Percentiles rank a stretch among this genome's conserved stretches.
These are phyloP conservation scores for Rhodofomes roseus DNA, from an alignment of 1,284 basidiomycete species.

Conservation along the genomic window DNA sequence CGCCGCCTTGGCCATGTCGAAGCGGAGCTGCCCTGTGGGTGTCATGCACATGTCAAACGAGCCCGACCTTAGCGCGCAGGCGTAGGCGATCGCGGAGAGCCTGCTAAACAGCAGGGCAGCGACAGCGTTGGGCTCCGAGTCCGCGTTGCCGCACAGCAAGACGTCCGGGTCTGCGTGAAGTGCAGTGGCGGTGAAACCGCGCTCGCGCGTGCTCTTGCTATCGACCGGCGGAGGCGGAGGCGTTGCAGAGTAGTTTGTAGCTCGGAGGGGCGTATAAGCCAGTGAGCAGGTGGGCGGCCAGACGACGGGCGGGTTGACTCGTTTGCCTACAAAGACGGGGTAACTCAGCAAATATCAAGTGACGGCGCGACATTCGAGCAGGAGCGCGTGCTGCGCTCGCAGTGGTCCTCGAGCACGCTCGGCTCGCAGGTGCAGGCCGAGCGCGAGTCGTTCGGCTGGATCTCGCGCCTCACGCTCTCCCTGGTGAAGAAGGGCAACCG, in stretches of 20 bases:
- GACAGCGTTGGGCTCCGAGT: neutral
- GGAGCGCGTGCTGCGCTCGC: conserved; percentile 45
- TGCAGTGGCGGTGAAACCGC: neutral
- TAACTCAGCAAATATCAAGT: too few relatives aligned
- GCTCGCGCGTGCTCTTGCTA: conserved; percentile 1
- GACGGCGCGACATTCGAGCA: conserved; percentile 11
- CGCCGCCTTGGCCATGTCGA: too few relatives aligned
- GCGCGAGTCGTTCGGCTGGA: conserved; percentile 30
- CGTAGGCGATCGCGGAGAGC: neutral
- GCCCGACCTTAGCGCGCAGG: neutral
- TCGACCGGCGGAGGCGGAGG: too few relatives aligned
- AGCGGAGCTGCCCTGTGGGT: neutral
- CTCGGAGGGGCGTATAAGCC: too few relatives aligned
- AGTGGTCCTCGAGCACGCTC: conserved; percentile 65
- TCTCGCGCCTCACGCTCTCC: conserved; percentile 41
- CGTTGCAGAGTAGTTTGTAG: too few relatives aligned
- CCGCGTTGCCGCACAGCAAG: neutral
- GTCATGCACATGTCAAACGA: conserved; percentile 2
- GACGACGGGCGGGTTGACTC: too few relatives aligned
- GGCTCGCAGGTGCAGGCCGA: conserved; percentile 39
- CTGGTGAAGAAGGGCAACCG: conserved; percentile 23
- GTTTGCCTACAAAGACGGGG: too few relatives aligned
- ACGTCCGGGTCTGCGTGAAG: neutral
- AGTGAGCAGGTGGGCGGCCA: too few relatives aligned
- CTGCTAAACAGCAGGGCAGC: neutral